These are phyloP conservation scores for Guyanaporus albipodus DNA, from an alignment of 768 basidiomycete genomes.

Conservation along the genomic window DNA sequence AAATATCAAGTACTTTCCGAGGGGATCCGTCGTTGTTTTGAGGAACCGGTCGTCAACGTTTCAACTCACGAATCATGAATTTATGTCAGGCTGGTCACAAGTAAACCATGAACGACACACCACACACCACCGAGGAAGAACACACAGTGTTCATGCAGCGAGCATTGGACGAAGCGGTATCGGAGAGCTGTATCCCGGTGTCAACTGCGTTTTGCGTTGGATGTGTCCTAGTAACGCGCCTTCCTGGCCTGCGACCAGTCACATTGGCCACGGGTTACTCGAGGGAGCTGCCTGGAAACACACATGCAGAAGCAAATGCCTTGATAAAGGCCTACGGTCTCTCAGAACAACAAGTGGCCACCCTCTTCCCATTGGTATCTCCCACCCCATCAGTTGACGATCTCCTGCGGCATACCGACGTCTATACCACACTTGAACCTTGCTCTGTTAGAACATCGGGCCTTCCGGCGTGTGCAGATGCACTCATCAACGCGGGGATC, in stretches of 20 bases:
- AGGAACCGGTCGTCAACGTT: too few species aligned
- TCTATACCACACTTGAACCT: slow-evolving; percentile 96
- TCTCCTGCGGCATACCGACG: slow-evolving; percentile 58
- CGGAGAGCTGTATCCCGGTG: slow-evolving; percentile 57
- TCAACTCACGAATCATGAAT: background rate
- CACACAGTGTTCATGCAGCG: slow-evolving; percentile 49
- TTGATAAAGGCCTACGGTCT: slow-evolving; percentile 63
- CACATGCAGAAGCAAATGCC: slow-evolving; percentile 96
- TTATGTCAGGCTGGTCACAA: too few species aligned
- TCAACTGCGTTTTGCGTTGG: slow-evolving; percentile 91
- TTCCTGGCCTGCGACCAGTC: slow-evolving; percentile 41
- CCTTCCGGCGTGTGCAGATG: slow-evolving; percentile 79
- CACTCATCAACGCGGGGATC: slow-evolving; percentile 68
- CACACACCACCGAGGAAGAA: slow-evolving; percentile 11
- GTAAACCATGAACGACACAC: slow-evolving; percentile 1
- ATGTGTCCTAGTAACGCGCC: slow-evolving; percentile 60
- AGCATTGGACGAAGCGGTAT: slow-evolving; percentile 63
- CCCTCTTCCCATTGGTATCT: slow-evolving; percentile 38
- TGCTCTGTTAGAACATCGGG: slow-evolving; percentile 90
- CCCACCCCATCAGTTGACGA: slow-evolving; percentile 36
- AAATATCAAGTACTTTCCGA: too few species aligned
- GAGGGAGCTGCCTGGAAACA: slow-evolving; percentile 88
- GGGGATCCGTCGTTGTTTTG: too few species aligned
- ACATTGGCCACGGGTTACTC: slow-evolving; percentile 82
- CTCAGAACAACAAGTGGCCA: slow-evolving; percentile 40